phyloP scores from a whole-genome alignment of 164 flowering plant species.

The Berberis vulgaris region DNA sequence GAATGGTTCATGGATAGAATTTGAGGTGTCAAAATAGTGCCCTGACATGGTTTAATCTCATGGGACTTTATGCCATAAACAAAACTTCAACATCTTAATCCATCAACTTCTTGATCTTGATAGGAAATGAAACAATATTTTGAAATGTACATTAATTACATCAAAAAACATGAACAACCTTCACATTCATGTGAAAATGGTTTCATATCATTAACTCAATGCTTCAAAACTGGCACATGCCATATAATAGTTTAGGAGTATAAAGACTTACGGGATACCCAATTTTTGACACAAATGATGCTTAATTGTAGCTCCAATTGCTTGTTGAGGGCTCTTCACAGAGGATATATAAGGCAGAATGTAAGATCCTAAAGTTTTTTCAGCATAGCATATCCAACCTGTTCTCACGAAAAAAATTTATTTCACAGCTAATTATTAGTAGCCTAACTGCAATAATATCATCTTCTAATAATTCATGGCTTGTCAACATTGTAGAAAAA shows the following conservation, averaged over 20 bases:
- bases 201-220: neutral
- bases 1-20: too few relatives aligned
- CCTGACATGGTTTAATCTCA: too few relatives aligned
- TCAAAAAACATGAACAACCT: too few relatives aligned
- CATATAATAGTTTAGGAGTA: neutral
- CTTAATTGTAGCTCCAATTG: slow-evolving; percentile 77
- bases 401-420: slow-evolving; percentile 9
- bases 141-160: too few relatives aligned
- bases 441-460: too few relatives aligned
- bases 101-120: too few relatives aligned
- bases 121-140: too few relatives aligned
- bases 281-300: slow-evolving; percentile 52
- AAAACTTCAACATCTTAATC: too few relatives aligned
- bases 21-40: too few relatives aligned
- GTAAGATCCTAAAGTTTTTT: slow-evolving; percentile 86
- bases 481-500: neutral
- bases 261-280: slow-evolving; percentile 44
- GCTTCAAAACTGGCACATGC: neutral
- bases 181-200: neutral
- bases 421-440: too few relatives aligned
- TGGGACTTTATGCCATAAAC: too few relatives aligned
- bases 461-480: neutral
- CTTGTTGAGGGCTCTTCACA: slow-evolving; percentile 95
- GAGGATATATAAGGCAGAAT: slow-evolving; percentile 82
- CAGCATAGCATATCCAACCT: slow-evolving; percentile 99